Conservation (phyloP, 2,329 filamentous ascomycete species). For the Beauveria bassiana region DNA sequence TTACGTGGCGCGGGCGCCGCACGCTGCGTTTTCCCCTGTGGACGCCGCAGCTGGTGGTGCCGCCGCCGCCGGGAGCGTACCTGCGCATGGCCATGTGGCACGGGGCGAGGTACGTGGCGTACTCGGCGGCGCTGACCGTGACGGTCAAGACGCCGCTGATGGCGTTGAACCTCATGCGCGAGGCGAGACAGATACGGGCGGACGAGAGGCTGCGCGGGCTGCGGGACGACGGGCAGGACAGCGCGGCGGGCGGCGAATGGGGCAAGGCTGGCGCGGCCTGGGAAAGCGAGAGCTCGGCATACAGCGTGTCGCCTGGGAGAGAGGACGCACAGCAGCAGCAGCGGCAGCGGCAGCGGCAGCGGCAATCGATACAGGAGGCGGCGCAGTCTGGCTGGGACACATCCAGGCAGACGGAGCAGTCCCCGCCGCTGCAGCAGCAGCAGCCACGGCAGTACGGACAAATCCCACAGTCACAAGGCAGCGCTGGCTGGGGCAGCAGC, state of each 20-base stretch:
- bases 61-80: conserved; percentile 23
- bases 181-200: neutral
- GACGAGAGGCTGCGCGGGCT: neutral
- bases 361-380: conserved; percentile 12
- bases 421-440: neutral
- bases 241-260: neutral
- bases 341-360: neutral
- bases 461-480: neutral
- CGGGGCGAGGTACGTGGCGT: conserved; percentile 25
- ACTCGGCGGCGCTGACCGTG: conserved; percentile 22
- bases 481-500: conserved; percentile 6
- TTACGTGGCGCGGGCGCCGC: conserved; percentile 22
- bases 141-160: conserved; percentile 21
- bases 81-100: conserved; percentile 29
- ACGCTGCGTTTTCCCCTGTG: conserved; percentile 35
- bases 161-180: conserved; percentile 21
- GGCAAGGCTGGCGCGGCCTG: neutral
- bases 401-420: conserved; percentile 2
- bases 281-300: neutral
- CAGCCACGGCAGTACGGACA: neutral
- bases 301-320: neutral
- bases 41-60: conserved; percentile 24
- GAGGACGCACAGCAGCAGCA: conserved; percentile 6
- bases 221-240: neutral
- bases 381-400: conserved; percentile 13